These are phyloP conservation scores for Emiliania huxleyi DNA, from an alignment of 78 protist genomes.

Conservation along the genomic window DNA sequence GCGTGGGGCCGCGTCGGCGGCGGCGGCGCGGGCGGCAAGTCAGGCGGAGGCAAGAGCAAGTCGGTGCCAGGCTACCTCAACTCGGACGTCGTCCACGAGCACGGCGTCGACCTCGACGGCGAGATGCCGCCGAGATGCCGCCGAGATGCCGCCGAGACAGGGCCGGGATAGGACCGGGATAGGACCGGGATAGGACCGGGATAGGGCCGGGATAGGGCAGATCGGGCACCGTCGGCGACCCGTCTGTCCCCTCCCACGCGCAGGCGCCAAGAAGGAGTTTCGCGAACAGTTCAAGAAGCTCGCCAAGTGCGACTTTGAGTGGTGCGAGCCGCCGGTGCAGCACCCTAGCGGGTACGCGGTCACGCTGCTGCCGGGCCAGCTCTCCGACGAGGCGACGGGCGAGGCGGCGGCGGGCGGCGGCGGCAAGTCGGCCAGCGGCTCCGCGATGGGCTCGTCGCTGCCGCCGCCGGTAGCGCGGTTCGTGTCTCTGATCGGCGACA, in stretches of 20 bases:
- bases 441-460: neutral
- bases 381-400: neutral
- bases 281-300: neutral
- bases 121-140: too few relatives aligned
- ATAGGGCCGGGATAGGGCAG: too few relatives aligned
- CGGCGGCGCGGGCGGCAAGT: neutral
- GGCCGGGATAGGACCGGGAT: too few relatives aligned
- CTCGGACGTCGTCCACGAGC: neutral
- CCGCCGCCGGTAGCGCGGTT: neutral
- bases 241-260: too few relatives aligned
- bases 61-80: neutral
- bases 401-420: neutral
- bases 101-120: neutral
- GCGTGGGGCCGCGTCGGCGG: slow-evolving; percentile 23
- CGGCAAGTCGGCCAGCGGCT: neutral
- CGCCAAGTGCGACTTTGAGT: neutral
- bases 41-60: neutral
- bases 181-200: too few relatives aligned
- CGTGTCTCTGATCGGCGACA: neutral
- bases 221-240: too few relatives aligned
- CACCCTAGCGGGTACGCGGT: neutral
- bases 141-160: too few relatives aligned
- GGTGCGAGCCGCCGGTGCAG: neutral
- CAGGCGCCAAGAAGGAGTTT: neutral
- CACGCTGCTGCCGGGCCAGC: neutral